phyloP scores from a whole-genome alignment of 805 yeast species.

The Metschnikowia hibisci region DNA sequence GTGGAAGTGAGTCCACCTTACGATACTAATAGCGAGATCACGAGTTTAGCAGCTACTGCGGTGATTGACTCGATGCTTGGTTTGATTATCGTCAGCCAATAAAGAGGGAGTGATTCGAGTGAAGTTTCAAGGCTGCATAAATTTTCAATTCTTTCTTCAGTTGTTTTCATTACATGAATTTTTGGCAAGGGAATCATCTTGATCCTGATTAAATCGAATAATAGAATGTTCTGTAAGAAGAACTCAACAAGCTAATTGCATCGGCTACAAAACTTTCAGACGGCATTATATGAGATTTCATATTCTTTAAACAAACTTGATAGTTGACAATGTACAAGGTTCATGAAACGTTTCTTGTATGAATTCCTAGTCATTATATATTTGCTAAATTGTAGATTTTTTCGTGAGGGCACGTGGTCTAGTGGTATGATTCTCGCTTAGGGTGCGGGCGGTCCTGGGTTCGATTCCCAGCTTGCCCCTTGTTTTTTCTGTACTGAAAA shows the following conservation, averaged over 20 bases:
- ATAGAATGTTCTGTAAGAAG: no score
- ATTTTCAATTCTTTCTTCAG: no score
- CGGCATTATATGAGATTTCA: no score
- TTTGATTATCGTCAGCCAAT: constrained; percentile 29
- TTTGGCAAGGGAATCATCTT: no score
- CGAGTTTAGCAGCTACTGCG: constrained; percentile 63
- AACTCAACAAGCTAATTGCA: no score
- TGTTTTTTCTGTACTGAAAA: constrained; percentile 8
- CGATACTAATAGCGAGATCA: constrained; percentile 56
- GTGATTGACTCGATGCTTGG: constrained; percentile 51
- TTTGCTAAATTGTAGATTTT: not conserved
- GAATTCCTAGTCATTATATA: no score
- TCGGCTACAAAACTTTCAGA: no score
- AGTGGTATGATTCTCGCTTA: constrained; percentile 49
- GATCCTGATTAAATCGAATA: not conserved
- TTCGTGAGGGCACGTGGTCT: constrained; percentile 41
- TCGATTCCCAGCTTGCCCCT: constrained; percentile 49
- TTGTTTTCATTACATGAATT: no score
- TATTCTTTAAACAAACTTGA: no score
- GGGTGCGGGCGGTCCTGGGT: constrained; percentile 53
- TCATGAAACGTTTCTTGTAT: no score
- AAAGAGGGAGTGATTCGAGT: not conserved
- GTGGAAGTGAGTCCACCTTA: constrained; percentile 72
- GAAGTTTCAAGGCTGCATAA: not conserved
- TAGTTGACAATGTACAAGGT: no score